Evolutionary conservation across 768 basidiomycete species (phyloP).

Genomic region (Mycena filopes): DNA sequence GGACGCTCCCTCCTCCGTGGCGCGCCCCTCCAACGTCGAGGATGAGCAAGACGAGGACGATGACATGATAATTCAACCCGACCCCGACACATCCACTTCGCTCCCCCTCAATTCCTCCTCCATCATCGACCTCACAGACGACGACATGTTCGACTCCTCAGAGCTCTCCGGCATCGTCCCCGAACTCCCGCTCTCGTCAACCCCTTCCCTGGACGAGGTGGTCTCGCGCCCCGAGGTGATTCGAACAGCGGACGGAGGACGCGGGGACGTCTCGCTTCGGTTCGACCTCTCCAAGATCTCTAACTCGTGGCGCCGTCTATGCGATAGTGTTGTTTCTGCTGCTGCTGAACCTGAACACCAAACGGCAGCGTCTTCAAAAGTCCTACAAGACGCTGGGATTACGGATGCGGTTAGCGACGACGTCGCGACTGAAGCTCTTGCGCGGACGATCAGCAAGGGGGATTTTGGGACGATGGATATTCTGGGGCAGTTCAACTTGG

Average conservation of each 20-base stretch:
- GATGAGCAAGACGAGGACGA: slow-evolving; percentile 31
- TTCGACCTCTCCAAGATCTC: slow-evolving; percentile 42
- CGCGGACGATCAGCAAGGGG: slow-evolving; percentile 85
- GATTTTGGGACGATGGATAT: slow-evolving; percentile 90
- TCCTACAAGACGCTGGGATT: slow-evolving; percentile 52
- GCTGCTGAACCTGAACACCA: not conserved
- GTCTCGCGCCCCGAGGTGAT: slow-evolving; percentile 54
- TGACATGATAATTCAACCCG: slow-evolving; percentile 29
- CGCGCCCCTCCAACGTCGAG: not conserved
- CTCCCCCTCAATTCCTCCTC: slow-evolving; percentile 28
- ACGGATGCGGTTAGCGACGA: slow-evolving; percentile 55
- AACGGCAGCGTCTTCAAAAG: slow-evolving; percentile 15
- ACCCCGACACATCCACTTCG: slow-evolving; percentile 19
- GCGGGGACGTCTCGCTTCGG: slow-evolving; percentile 41
- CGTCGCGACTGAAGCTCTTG: slow-evolving; percentile 71
- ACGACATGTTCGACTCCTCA: slow-evolving; percentile 38
- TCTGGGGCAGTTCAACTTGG: slow-evolving; percentile 94
- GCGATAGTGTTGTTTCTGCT: not conserved
- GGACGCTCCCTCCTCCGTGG: slow-evolving; percentile 2
- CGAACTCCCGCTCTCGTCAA: slow-evolving; percentile 25
- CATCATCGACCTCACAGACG: slow-evolving; percentile 34
- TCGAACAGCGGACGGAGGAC: slow-evolving; percentile 38
- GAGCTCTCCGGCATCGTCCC: slow-evolving; percentile 31
- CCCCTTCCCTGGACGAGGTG: slow-evolving; percentile 30
- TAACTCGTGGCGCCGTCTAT: slow-evolving; percentile 26